phyloP scores from a whole-genome alignment of 305 asterid species.

The Ilex paraguariensis region DNA sequence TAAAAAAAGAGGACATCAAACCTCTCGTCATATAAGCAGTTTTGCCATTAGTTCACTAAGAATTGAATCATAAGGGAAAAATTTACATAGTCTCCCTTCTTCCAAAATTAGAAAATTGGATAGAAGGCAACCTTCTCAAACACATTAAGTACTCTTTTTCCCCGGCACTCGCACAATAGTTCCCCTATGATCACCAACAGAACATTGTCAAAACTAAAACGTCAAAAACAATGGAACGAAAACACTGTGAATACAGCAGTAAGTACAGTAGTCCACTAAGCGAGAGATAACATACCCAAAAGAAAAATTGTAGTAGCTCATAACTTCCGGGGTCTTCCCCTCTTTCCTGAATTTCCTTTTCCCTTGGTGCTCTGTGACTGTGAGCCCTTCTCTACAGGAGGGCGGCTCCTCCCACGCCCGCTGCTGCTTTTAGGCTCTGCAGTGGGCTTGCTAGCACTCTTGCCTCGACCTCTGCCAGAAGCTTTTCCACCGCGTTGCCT shows the following conservation, averaged over 20 bases:
- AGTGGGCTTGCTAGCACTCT: slow-evolving; percentile 32
- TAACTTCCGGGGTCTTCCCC: slow-evolving; percentile 70
- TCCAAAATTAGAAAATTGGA: no score
- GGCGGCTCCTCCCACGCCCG: slow-evolving; percentile 73
- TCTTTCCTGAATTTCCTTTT: slow-evolving; percentile 42
- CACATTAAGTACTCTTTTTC: slow-evolving; percentile 6
- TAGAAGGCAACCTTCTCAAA: slow-evolving; percentile 2
- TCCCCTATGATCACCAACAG: no score
- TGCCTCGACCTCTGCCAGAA: slow-evolving; percentile 51
- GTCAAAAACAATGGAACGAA: background rate
- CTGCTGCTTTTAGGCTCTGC: slow-evolving; percentile 30
- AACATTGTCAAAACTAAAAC: no score
- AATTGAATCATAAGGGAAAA: no score
- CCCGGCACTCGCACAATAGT: background rate
- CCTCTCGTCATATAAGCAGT: no score
- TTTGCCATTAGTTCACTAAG: no score
- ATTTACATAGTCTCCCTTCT: no score
- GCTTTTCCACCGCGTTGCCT: slow-evolving; percentile 26
- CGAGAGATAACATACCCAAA: slow-evolving; percentile 7
- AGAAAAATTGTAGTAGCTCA: slow-evolving; percentile 15
- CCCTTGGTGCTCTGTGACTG: slow-evolving; percentile 22
- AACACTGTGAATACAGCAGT: slow-evolving; percentile 4
- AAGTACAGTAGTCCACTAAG: slow-evolving; percentile 2
- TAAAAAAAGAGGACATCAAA: no score
- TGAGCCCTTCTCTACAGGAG: slow-evolving; percentile 37